Base-by-base conservation (phyloP, 2,329 filamentous ascomycete genomes). In the Ascochyta rabiei region DNA sequence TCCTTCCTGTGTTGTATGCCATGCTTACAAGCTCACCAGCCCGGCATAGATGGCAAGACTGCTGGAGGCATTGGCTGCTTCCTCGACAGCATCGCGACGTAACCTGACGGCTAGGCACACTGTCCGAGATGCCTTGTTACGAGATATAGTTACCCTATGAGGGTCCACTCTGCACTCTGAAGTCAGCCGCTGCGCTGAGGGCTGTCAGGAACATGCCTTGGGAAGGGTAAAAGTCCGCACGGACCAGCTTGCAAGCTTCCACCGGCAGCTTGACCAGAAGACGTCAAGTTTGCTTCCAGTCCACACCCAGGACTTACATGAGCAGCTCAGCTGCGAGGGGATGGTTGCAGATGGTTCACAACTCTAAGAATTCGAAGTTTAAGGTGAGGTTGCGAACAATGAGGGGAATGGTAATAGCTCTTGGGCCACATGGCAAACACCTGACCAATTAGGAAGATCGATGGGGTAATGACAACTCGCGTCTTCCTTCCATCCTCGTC, bases 401-500 rank as follows among this genome's bases (percentile, higher is more conserved):
- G 51, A 50, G 48, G 53, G 53, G 53, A 47, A 51, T 26, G 46
- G 34, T 24, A 52, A 49, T 40, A 31, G 37, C 43, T 49, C 47
- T 16, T 55, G 52, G 46, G 47, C 46, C 52, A 55, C 52, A 55
- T 50, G 52, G 52, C 46, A 50, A 38, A 18, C 47, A 47, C 8
- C 24, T 39, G 43, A 8, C 53, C 53, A 56, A 56, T 56, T 26
- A 52, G 33, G 13, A 51, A 28, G 37, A 52, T 38, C 38, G 42
- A 56, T 56, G 53, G 53, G 53, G 53, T 56, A 56, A 56, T 56
- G 38, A 28, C n/a, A 55, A 55, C 37, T 47, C 41, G 31, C 37
- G 41, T 46, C 41, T 35, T 38, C 34, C 12, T 49, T 37, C 23
- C 46, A 24, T 49, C 24, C 52, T 46, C 38, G 24, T 55, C 35